Evolutionary conservation across 148 eudicot genomes (phyloP), one percentile per base, ranked within the genome.

Genomic region (Pharnaceum exiguum): DNA sequence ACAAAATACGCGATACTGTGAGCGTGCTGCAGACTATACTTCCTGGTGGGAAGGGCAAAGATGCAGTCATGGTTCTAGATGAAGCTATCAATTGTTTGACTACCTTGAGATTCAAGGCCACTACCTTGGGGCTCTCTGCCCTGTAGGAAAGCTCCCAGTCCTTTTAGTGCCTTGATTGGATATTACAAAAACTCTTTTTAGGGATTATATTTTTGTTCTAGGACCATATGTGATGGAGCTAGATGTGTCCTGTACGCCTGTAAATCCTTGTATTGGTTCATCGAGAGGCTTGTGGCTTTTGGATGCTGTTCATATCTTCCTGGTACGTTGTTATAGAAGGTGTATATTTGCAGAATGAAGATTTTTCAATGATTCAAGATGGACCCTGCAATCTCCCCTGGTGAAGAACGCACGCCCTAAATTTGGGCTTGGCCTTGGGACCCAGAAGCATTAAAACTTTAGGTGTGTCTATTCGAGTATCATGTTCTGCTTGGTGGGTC

Each of bases 71-170:
- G 62, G 85, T 93, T 37, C 62, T 93, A 28, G 96, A 93, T 55
- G 96, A 93, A 74, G 88, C 98, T 42, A 85, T 93, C 27, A 31
- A 60, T 30, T 88, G 85, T 59, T 71, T 93, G 64, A 72, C 39
- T 67, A 71, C 80, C 58, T 71, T 93, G 68, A 88, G 79, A 65
- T 64, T 42, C 57, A 67, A 81, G 65, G 96, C 90, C 55, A 62
- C 51, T 63, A 68, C 75, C 59, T 39, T 85, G 26, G 84, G 84
- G 16, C 83, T 83, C 59, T 78, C 85, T 27, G 23, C 65, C 12
- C 48, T 75, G 37, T 85, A 63, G 77, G 26, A 16, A 28, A 30
- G 45, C 43, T 28, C 31, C 32, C 9, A 12, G 12, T 18, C 9
- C 42, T 21, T 39, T 18, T n/a, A n/a, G n/a, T n/a, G n/a, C n/a